These are phyloP conservation scores for Nannochloropsis gaditana DNA, from an alignment of 108 stramenopile genomes.

Conservation along the genomic window DNA sequence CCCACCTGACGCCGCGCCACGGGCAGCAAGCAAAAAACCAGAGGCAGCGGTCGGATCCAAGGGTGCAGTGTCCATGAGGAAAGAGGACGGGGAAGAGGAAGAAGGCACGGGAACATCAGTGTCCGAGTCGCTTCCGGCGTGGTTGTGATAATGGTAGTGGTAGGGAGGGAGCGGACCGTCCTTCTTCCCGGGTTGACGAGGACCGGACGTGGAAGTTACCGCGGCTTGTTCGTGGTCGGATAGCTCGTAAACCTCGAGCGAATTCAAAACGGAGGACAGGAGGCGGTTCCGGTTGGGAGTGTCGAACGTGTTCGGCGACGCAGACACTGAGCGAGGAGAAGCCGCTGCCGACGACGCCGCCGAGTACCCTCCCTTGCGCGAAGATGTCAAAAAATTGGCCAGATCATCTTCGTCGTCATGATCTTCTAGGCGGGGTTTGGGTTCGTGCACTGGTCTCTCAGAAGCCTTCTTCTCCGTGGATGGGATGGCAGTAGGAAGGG, in stretches of 20 bases:
- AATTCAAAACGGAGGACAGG: conserved; percentile 11
- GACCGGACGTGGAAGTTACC: not conserved
- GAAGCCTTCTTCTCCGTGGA: not conserved
- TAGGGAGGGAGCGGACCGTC: conserved; percentile 5
- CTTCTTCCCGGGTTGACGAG: not conserved
- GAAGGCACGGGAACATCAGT: not conserved
- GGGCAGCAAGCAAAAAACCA: not conserved
- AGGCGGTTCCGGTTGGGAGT: not conserved
- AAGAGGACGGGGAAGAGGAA: not conserved
- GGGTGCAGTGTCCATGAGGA: not conserved
- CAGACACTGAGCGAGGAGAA: not conserved
- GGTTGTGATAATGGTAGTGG: conserved; percentile 10
- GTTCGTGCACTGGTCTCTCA: no score
- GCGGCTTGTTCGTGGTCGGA: conserved; percentile 6
- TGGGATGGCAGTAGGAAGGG: not conserved
- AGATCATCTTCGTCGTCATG: not conserved
- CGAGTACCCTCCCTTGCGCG: not conserved
- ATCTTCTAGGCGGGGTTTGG: no score
- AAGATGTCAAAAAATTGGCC: not conserved
- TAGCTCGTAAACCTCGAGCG: not conserved
- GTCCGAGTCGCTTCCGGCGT: conserved; percentile 1
- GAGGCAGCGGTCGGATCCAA: not conserved
- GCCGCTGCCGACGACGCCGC: not conserved
- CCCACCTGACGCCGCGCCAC: not conserved
- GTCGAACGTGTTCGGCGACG: not conserved